Evolutionary conservation across 768 basidiomycete species (phyloP), one percentile per base, ranked within the genome.

Genomic region (Lentinula edodes): DNA sequence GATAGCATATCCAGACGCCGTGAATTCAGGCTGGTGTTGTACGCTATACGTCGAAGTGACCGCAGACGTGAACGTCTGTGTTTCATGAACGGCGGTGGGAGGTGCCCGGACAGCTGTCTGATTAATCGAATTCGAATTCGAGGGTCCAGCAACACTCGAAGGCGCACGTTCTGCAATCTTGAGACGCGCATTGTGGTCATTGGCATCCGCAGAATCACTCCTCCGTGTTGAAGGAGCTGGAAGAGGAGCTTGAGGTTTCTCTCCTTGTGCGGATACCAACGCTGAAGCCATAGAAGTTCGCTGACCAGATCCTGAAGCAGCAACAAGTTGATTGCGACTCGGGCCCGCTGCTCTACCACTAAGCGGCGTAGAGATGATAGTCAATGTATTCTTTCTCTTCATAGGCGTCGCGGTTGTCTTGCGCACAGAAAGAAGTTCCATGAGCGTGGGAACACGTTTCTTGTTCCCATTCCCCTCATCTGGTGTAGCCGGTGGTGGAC

Each of bases 1-100:
- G 18, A 59, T 36, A 9, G 58, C 58, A 34, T 59, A 59, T 16
- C 58, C 58, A 23, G 58, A 59, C 8, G 58, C 45, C 16, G 58
- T 59, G 20, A 15, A 59, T 18, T 59, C 58, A 6, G 58, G 58
- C n/a, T 59, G 58, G 18, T 59, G 58, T 23, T 59, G 58, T 3
- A 39, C 34, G 32, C n/a, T 39, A 38, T 43, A 48, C 8, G 58
- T 59, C 16, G 56, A 28, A 46, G 56, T 48, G 16, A 58, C 10
- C 20, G 18, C 20, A 13, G 51, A 52, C 32, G 32, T 38, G 28
- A 34, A 48, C 23, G 58, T 48, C 28, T 59, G 58, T 4, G 58
- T 59, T 38, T 59, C 58, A 8, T 13, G 45, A 6, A 48, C 23
- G 18, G 39, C 23, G 32, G 23, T 9, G 13, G 51, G 28, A 28